A percentile compares a stretch with the other conserved stretches of the same genome.
Evolutionary conservation across 352 stramenopile species (phyloP).

Genomic region (Pythium folliculosum): DNA sequence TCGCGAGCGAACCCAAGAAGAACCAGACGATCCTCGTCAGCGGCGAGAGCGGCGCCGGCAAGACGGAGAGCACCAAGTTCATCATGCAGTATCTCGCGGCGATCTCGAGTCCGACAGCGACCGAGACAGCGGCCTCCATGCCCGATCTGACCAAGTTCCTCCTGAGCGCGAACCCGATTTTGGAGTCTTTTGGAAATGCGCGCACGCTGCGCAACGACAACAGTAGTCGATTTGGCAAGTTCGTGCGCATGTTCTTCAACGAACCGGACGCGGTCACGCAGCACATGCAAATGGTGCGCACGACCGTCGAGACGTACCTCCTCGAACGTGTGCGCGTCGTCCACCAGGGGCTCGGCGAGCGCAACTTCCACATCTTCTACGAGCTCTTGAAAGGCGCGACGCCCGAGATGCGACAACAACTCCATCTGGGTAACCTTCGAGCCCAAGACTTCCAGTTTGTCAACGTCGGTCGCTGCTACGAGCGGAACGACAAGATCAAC

Average conservation of each 20-base stretch:
- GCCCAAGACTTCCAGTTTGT: slow-evolving; percentile 68
- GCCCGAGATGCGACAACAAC: slow-evolving; percentile 41
- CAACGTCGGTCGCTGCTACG: slow-evolving; percentile 64
- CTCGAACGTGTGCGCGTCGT: slow-evolving; percentile 92
- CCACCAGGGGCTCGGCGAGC: slow-evolving; percentile 69
- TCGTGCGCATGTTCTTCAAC: slow-evolving; percentile 87
- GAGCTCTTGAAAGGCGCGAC: slow-evolving; percentile 63
- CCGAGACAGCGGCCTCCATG: not conserved
- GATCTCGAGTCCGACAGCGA: slow-evolving; percentile 25
- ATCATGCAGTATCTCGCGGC: slow-evolving; percentile 89
- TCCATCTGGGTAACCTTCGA: slow-evolving; percentile 41
- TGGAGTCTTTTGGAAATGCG: slow-evolving; percentile 91
- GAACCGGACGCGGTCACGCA: slow-evolving; percentile 30
- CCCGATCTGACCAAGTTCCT: slow-evolving; percentile 39
- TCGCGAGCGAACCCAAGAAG: slow-evolving; percentile 41
- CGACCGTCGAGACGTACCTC: slow-evolving; percentile 87
- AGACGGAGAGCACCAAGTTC: slow-evolving; percentile 90
- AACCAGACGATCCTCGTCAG: slow-evolving; percentile 89
- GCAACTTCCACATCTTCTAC: slow-evolving; percentile 87
- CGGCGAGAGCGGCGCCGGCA: slow-evolving; percentile 84
- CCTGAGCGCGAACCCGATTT: slow-evolving; percentile 86
- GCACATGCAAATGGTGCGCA: slow-evolving; percentile 62
- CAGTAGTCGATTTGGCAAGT: slow-evolving; percentile 90
- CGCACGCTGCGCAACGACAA: slow-evolving; percentile 89
- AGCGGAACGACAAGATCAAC: slow-evolving; percentile 61